Base-by-base conservation (phyloP, 2,329 filamentous ascomycete genomes). In the Capronia americana region DNA sequence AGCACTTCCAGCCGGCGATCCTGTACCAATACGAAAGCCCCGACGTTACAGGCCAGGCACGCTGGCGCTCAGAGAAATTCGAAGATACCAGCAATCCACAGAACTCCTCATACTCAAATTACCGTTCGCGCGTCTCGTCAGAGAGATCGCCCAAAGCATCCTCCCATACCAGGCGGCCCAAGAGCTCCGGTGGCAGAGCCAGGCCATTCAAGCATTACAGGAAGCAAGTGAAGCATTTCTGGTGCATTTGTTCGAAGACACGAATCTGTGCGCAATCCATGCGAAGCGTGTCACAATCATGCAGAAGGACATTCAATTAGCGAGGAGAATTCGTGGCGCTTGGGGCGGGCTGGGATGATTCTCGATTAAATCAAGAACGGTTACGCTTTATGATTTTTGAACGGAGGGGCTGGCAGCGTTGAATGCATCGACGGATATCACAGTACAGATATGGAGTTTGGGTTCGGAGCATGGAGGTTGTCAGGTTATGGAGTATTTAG, bases 291-390 rank as follows among this genome's bases (percentile, higher is more conserved):
- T 98, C 61, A 98, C 94, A 46, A 96, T 97, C 74, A 94, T 96
- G 92, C 93, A 95, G 80, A 97, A 97, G 82, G 95, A 98, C 79
- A 97, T 99, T 74, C 94, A 97, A 81, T 86, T 98, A 67, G 94
- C 94, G 23, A 84, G 91, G 74, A 83, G 91, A 71, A 93, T 94
- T 80, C 84, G 91, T 59, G 91, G 91, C 12, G 86, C 89, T 54
- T 93, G 90, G 90, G 91, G 88, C 55, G 90, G 90, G 73, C 84
- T 81, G 80, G 90, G 79, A 80, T 86, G 80, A 79, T 57, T 20
- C 23, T 20, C 10, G 20, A 5, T 10, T n/a, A 48, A 11, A 23
- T 20, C 24, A 34, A 55, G 53, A 26, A 34, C 61, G 28, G 54
- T 20, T 41, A 56, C 44, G 23, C 24, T 38, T 55, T 26, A 67